A percentile compares a stretch with the other conserved stretches of the same genome.
phyloP scores from a whole-genome alignment of 176 grass and related monocot genomes.

The Alopecurus myosuroides region DNA sequence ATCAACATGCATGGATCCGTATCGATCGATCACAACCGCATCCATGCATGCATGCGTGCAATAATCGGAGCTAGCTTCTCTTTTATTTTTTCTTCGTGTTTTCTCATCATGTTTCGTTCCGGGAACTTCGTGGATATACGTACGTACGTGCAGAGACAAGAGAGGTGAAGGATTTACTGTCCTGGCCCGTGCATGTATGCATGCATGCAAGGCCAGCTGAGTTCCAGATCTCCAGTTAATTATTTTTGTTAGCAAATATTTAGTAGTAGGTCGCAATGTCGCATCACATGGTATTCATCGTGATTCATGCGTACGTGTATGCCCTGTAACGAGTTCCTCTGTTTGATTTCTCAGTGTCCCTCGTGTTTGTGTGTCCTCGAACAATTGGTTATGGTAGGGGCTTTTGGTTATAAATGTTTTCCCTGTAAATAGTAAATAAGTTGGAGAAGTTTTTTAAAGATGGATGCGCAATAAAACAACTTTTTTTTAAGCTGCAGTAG shows the following conservation, averaged over 20 bases:
- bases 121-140: not conserved
- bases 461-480: too few relatives aligned
- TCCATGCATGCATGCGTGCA: not conserved
- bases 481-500: not conserved
- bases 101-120: not conserved
- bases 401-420: not conserved
- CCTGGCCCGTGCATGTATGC: not conserved
- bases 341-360: not conserved
- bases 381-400: not conserved
- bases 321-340: not conserved
- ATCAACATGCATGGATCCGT: not conserved
- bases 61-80: slow-evolving; percentile 5
- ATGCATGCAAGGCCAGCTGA: slow-evolving; percentile 4
- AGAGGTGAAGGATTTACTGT: slow-evolving; percentile 16
- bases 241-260: not conserved
- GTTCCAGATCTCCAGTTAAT: slow-evolving; percentile 11
- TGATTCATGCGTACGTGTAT: not conserved
- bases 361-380: not conserved
- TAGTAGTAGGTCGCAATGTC: not conserved
- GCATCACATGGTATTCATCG: not conserved
- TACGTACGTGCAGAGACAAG: not conserved
- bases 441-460: not conserved
- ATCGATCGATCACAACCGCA: not conserved
- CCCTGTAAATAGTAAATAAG: not conserved
- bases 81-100: not conserved